Evolutionary conservation across 1,284 basidiomycete species (phyloP).

Genomic region (Apiotrichum montevideense): DNA sequence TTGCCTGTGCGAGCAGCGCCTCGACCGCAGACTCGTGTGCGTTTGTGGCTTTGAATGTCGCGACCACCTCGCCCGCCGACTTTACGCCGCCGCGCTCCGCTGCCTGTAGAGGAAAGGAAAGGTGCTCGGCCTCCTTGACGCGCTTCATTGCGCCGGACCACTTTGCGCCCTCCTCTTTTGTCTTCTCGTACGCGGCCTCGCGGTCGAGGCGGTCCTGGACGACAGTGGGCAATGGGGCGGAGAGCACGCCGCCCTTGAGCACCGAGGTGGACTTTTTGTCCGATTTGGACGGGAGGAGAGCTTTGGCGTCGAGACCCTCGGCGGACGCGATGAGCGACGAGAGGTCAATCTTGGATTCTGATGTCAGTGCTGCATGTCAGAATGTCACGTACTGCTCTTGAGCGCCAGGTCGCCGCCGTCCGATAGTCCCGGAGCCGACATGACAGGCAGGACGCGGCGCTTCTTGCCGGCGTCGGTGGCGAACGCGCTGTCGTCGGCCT

Average conservation of each 20-base stretch:
- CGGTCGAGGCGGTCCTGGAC: slow-evolving; percentile 86
- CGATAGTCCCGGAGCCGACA: slow-evolving; percentile 33
- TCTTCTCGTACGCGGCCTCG: slow-evolving; percentile 88
- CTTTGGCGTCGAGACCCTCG: slow-evolving; percentile 55
- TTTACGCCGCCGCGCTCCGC: slow-evolving; percentile 51
- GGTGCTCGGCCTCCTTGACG: slow-evolving; percentile 83
- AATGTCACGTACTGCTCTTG: slow-evolving; percentile 31
- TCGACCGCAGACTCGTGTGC: slow-evolving; percentile 73
- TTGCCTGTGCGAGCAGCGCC: slow-evolving; percentile 65
- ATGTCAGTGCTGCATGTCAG: slow-evolving; percentile 5
- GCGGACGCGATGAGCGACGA: slow-evolving; percentile 54
- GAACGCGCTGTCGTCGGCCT: slow-evolving; percentile 55
- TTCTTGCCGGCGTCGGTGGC: slow-evolving; percentile 49
- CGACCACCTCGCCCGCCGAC: slow-evolving; percentile 39
- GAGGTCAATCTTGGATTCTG: slow-evolving; percentile 45
- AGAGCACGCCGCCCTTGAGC: slow-evolving; percentile 57
- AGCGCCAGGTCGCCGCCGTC: slow-evolving; percentile 38
- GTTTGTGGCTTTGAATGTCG: slow-evolving; percentile 68
- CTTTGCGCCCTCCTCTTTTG: slow-evolving; percentile 85
- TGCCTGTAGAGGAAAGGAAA: slow-evolving; percentile 86
- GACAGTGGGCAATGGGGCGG: slow-evolving; percentile 79
- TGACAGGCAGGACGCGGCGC: slow-evolving; percentile 45
- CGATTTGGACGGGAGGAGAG: slow-evolving; percentile 32
- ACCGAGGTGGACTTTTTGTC: slow-evolving; percentile 54
- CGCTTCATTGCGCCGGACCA: slow-evolving; percentile 88